Conservation (phyloP, 768 basidiomycete species). For the Amanita rubescens region DNA sequence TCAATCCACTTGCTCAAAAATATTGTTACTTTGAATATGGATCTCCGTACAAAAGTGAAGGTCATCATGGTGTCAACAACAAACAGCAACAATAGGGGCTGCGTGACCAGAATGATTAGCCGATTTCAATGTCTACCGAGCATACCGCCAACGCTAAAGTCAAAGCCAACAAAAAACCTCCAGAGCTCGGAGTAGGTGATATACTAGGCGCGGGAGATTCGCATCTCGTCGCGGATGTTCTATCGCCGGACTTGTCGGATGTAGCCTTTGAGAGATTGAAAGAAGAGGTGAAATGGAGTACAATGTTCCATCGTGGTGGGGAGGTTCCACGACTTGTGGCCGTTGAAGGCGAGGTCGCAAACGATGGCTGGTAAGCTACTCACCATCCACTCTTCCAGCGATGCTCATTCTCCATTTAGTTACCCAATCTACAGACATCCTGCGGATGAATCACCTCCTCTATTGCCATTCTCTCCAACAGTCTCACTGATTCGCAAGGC, state of each 20-base stretch:
- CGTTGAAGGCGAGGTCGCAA: constrained; percentile 26
- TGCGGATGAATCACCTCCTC: constrained; percentile 67
- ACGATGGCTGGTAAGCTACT: constrained; percentile 32
- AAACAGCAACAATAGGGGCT: constrained; percentile 18
- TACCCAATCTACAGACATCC: constrained; percentile 81
- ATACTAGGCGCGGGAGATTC: constrained; percentile 62
- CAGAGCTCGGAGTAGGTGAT: constrained; percentile 19
- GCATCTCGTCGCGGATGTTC: constrained; percentile 46
- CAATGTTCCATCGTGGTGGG: constrained; percentile 73
- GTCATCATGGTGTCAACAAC: too few relatives aligned
- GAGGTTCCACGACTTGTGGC: constrained; percentile 38
- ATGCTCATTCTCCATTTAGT: constrained; percentile 25
- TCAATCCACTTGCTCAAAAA: too few relatives aligned
- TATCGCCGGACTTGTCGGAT: constrained; percentile 48
- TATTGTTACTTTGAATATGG: too few relatives aligned
- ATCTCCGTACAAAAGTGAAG: too few relatives aligned
- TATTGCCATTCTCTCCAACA: constrained; percentile 60
- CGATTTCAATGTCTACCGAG: neutral
- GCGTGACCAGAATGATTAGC: neutral
- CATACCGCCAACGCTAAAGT: neutral
- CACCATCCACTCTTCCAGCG: neutral
- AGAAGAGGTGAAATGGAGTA: constrained; percentile 63
- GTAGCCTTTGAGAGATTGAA: constrained; percentile 50
- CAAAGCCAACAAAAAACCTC: neutral
- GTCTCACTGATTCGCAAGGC: constrained; percentile 56